Evolutionary conservation across 2,329 filamentous ascomycete genomes (phyloP).

Genomic region (Diplocarpon mali): DNA sequence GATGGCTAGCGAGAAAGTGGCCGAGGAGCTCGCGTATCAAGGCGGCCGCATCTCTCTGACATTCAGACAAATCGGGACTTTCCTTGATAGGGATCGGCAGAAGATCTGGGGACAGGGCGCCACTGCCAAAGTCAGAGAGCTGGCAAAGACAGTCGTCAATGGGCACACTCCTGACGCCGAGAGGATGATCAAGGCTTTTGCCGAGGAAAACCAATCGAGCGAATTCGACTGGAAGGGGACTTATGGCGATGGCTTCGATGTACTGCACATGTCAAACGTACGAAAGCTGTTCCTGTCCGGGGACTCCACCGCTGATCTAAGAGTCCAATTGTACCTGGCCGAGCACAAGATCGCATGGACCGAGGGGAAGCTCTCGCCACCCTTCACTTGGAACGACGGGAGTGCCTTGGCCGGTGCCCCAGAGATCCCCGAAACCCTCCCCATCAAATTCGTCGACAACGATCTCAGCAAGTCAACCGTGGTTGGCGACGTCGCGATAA

Average conservation of each 20-base stretch:
- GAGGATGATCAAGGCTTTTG: constrained; percentile 67
- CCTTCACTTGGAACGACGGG: constrained; percentile 23
- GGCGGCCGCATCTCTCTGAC: constrained; percentile 84
- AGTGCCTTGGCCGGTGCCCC: constrained; percentile 12
- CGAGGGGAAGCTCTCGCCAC: constrained; percentile 19
- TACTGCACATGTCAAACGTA: constrained; percentile 48
- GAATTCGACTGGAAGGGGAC: constrained; percentile 62
- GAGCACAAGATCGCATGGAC: constrained; percentile 35
- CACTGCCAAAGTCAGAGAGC: constrained; percentile 48
- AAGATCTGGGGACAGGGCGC: constrained; percentile 91
- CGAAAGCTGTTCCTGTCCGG: constrained; percentile 36
- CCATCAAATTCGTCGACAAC: constrained; percentile 44
- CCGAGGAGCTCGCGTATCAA: constrained; percentile 58
- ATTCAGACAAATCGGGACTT: constrained; percentile 83
- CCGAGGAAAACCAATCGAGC: constrained; percentile 66
- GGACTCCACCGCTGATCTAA: constrained; percentile 37
- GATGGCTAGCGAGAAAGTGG: constrained; percentile 50
- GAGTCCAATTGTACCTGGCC: constrained; percentile 39
- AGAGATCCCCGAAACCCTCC: constrained; percentile 16
- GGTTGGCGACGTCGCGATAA: constrained; percentile 40
- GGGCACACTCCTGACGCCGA: constrained; percentile 56
- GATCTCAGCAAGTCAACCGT: constrained; percentile 37
- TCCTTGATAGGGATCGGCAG: constrained; percentile 51
- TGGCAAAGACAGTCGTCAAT: constrained; percentile 55
- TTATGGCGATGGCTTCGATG: constrained; percentile 79